A percentile compares a stretch with the other conserved stretches of the same genome.
phyloP scores from a whole-genome alignment of 2,329 filamentous ascomycete genomes.

The Fusarium guadeloupense region DNA sequence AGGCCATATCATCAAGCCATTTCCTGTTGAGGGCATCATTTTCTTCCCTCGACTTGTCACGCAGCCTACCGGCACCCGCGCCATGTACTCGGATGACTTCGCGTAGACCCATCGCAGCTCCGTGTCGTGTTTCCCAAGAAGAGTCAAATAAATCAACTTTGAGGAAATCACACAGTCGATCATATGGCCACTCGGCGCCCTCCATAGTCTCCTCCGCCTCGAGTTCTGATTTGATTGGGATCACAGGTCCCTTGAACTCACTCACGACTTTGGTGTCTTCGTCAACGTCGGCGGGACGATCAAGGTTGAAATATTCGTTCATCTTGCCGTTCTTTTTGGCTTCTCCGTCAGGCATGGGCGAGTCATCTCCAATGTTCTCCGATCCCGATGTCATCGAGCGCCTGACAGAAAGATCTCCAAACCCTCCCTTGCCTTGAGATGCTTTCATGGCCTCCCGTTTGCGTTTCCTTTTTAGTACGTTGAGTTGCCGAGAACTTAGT shows the following conservation, averaged over 20 bases:
- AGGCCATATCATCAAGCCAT: slow-evolving; percentile 96
- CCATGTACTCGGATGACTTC: slow-evolving; percentile 95
- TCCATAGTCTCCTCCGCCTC: slow-evolving; percentile 80
- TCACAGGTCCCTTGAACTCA: slow-evolving; percentile 87
- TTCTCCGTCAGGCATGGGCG: slow-evolving; percentile 61
- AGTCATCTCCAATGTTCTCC: slow-evolving; percentile 70
- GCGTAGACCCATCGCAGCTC: slow-evolving; percentile 92
- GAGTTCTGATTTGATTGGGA: slow-evolving; percentile 86
- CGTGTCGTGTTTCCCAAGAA: slow-evolving; percentile 94
- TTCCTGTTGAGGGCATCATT: slow-evolving; percentile 82
- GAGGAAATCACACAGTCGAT: slow-evolving; percentile 91
- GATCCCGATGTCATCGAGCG: slow-evolving; percentile 68
- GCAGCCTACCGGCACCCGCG: slow-evolving; percentile 80
- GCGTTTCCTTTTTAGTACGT: slow-evolving; percentile 91
- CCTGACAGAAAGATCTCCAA: slow-evolving; percentile 84
- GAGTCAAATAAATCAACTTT: slow-evolving; percentile 93
- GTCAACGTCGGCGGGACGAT: slow-evolving; percentile 78
- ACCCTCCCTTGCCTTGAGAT: slow-evolving; percentile 83
- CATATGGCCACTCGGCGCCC: slow-evolving; percentile 91
- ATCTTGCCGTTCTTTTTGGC: slow-evolving; percentile 70
- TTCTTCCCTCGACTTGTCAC: slow-evolving; percentile 73
- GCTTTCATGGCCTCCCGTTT: slow-evolving; percentile 91
- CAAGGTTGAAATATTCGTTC: slow-evolving; percentile 90
- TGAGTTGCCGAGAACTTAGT: slow-evolving; percentile 91
- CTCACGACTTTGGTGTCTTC: slow-evolving; percentile 93